Conservation (phyloP, 1,284 basidiomycete species). For the Leccinum pachyderme region DNA sequence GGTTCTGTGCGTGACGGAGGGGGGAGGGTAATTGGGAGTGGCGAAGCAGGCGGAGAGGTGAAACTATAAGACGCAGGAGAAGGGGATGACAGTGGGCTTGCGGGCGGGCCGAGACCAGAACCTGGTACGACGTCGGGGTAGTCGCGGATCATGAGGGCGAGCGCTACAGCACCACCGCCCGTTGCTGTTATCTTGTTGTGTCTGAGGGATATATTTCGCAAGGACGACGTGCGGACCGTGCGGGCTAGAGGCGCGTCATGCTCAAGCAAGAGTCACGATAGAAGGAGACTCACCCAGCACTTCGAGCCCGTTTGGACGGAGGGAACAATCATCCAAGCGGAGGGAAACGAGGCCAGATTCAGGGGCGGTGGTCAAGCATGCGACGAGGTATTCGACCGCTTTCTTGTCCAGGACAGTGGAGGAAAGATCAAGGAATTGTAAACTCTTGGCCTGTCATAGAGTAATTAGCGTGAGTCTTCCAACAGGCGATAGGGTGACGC, state of each 20-base stretch:
- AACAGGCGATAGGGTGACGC: background rate
- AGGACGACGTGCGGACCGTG: slow-evolving; percentile 74
- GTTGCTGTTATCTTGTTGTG: slow-evolving; percentile 81
- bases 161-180: slow-evolving; percentile 84
- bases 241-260: slow-evolving; percentile 52
- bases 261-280: background rate
- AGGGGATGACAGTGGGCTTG: slow-evolving; percentile 14
- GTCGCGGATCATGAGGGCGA: slow-evolving; percentile 95
- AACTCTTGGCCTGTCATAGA: slow-evolving; percentile 55
- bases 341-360: slow-evolving; percentile 70
- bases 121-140: slow-evolving; percentile 52
- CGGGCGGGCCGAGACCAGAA: background rate
- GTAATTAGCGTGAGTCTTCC: background rate
- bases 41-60: slow-evolving; percentile 20
- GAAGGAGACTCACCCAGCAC: slow-evolving; percentile 59
- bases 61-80: slow-evolving; percentile 19
- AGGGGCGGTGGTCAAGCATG: slow-evolving; percentile 58
- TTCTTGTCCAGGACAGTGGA: slow-evolving; percentile 86
- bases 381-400: slow-evolving; percentile 78
- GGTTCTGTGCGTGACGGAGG: slow-evolving; percentile 41
- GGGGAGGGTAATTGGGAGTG: slow-evolving; percentile 26
- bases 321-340: slow-evolving; percentile 77
- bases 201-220: slow-evolving; percentile 85
- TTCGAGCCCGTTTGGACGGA: slow-evolving; percentile 74
- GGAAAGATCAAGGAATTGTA: slow-evolving; percentile 88